Conservation (phyloP, 768 basidiomycete genomes). For the Panus rudis region DNA sequence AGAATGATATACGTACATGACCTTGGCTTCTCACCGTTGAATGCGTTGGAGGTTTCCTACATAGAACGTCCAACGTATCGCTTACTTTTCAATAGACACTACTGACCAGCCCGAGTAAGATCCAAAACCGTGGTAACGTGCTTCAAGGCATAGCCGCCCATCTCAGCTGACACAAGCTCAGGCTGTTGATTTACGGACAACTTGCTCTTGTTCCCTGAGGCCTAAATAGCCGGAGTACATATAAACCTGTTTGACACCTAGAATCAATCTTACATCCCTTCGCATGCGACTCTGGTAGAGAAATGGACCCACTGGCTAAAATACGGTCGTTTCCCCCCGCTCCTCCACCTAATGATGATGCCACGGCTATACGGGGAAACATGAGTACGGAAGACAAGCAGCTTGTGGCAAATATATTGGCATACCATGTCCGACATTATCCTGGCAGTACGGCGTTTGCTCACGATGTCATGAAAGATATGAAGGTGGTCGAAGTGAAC, state of each 20-base stretch:
- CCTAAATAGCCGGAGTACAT: neutral
- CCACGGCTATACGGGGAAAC: constrained; percentile 15
- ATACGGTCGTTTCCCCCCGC: constrained; percentile 14
- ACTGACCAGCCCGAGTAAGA: neutral
- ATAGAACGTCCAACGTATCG: neutral
- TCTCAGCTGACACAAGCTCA: neutral
- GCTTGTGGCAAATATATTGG: constrained; percentile 17
- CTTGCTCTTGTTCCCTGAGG: neutral
- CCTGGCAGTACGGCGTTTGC: constrained; percentile 16
- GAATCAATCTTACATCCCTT: neutral
- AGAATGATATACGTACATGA: neutral
- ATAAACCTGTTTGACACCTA: neutral
- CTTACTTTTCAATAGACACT: neutral
- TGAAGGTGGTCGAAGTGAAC: constrained; percentile 16
- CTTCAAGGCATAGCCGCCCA: no score
- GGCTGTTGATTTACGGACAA: neutral
- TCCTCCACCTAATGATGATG: constrained; percentile 18
- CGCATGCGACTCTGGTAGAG: neutral
- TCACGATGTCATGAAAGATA: constrained; percentile 7
- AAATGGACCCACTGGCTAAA: neutral
- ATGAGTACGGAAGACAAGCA: constrained; percentile 13
- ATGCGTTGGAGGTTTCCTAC: neutral
- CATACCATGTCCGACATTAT: constrained; percentile 15
- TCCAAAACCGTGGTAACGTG: no score
- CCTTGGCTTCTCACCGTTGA: neutral